A percentile compares a stretch with the other conserved stretches of the same genome.
These are phyloP conservation scores for Geranium brycei DNA, from an alignment of 345 rosid genomes.

Conservation along the genomic window DNA sequence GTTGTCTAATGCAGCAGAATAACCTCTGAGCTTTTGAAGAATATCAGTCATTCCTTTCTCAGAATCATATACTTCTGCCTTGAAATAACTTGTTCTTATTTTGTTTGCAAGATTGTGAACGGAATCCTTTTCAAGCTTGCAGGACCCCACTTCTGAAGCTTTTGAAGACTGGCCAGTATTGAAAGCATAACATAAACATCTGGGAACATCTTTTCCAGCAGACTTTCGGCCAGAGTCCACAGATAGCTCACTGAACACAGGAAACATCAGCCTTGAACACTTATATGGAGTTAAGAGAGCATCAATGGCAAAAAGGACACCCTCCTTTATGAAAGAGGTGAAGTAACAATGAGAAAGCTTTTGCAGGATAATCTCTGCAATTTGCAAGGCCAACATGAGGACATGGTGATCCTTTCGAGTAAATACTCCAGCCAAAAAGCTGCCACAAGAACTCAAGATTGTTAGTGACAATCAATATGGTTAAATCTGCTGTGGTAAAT, in stretches of 20 bases:
- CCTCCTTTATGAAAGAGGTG: conserved; percentile 72
- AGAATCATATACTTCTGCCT: conserved; percentile 40
- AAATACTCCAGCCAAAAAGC: conserved; percentile 82
- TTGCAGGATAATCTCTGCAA: conserved; percentile 57
- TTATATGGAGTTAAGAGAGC: conserved; percentile 45
- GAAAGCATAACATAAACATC: conserved; percentile 78
- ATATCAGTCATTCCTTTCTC: conserved; percentile 70
- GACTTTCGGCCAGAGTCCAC: conserved; percentile 33
- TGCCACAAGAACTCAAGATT: conserved; percentile 25
- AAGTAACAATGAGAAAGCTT: conserved; percentile 50
- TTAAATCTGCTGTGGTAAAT: background rate
- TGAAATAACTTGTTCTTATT: conserved; percentile 48
- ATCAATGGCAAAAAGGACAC: conserved; percentile 68
- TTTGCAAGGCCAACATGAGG: conserved; percentile 51
- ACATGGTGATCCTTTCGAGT: conserved; percentile 79
- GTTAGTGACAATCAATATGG: conserved; percentile 3
- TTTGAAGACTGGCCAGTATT: conserved; percentile 26
- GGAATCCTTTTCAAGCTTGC: conserved; percentile 59
- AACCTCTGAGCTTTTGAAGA: conserved; percentile 55
- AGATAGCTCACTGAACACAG: conserved; percentile 28
- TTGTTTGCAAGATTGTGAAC: conserved; percentile 52
- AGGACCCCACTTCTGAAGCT: conserved; percentile 29
- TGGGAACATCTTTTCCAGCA: conserved; percentile 31
- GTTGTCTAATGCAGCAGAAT: conserved; percentile 45
- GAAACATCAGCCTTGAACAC: conserved; percentile 31